Evolutionary conservation across 108 stramenopile species (phyloP), one percentile per base, ranked within the genome.

Genomic region (Asterionellopsis glacialis): DNA sequence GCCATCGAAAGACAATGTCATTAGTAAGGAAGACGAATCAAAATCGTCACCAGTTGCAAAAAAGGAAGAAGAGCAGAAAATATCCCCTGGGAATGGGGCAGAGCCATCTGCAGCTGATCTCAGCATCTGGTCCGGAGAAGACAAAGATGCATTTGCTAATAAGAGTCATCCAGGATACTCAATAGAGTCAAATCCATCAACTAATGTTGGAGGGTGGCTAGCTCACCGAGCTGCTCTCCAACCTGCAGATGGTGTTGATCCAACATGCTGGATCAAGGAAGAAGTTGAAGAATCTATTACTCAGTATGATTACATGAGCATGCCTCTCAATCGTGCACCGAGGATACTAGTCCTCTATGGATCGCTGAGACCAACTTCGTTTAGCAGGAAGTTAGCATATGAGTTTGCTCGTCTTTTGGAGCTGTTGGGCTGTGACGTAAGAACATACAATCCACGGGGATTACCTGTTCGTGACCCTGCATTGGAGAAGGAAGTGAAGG

Each of bases 391-490:
- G 53, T 45, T 61, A 6, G 79, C 71, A 12, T 73, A 62, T 52
- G 82, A 83, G 47, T 76, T 74, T 66, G 82, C 76, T 12, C 82
- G 82, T 16, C 51, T 80, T 12, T 57, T 80, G 25, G 79, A 84
- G 18, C 51, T 64, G 2, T 53, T 84, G 41, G 83, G 79, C 11
- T 84, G 83, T 54, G 83, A 84, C 51, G 76, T 84, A 13, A 68
- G 83, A 52, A 64, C 68, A 11, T 84, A 75, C 76, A 77, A 80
- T 59, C 83, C 83, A 11, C 57, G 41, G 24, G 79, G 76, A 26
- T 42, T 83, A 47, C 81, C 81, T 6, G 81, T 83, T 7, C 70
- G 77, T n/a, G 77, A 83, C 55, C 77, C 83, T 24, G 63, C 61
- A 14, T 42, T 80, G 57, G 78, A 83, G 53, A 57, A 74, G 38